A percentile compares a stretch with the other conserved stretches of the same genome.
phyloP scores from a whole-genome alignment of 2,329 filamentous ascomycete genomes.

The Penicillium hesseltinei region DNA sequence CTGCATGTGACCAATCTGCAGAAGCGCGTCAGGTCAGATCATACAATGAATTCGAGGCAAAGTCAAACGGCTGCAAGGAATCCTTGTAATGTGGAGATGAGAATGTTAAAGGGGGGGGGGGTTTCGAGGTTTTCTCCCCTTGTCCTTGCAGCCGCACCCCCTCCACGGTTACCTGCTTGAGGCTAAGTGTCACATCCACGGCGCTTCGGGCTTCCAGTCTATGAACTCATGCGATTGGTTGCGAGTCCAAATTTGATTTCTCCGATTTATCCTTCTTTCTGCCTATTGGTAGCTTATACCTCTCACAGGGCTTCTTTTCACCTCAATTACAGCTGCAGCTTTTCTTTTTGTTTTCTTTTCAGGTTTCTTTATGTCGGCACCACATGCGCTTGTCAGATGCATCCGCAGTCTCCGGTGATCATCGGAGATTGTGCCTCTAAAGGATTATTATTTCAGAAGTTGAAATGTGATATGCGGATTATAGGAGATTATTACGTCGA shows the following conservation, averaged over 20 bases:
- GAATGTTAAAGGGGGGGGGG: not conserved
- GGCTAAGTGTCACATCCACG: conserved; percentile 10
- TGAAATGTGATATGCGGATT: not conserved
- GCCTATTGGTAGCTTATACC: conserved; percentile 13
- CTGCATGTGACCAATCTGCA: conserved; percentile 4
- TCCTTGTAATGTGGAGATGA: not conserved
- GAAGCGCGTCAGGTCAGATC: not conserved
- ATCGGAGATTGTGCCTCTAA: conserved; percentile 2
- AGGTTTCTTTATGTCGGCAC: conserved; percentile 1
- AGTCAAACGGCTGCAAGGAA: conserved; percentile 12
- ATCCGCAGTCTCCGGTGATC: conserved; percentile 9
- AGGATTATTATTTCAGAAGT: not conserved
- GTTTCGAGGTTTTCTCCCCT: not conserved
- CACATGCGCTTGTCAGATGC: not conserved
- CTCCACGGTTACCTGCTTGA: conserved; percentile 28
- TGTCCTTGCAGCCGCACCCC: conserved; percentile 14
- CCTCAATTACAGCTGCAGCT: not conserved
- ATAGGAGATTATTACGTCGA: not conserved
- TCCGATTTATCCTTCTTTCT: conserved; percentile 2
- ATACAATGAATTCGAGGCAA: not conserved
- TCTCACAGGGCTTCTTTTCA: conserved; percentile 8
- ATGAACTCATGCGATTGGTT: conserved; percentile 12
- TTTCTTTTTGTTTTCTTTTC: not conserved
- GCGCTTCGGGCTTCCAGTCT: conserved; percentile 11
- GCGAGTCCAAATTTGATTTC: conserved; percentile 13